Conservation (phyloP, 2,329 filamentous ascomycete genomes). For the Penicillium capsulatum region DNA sequence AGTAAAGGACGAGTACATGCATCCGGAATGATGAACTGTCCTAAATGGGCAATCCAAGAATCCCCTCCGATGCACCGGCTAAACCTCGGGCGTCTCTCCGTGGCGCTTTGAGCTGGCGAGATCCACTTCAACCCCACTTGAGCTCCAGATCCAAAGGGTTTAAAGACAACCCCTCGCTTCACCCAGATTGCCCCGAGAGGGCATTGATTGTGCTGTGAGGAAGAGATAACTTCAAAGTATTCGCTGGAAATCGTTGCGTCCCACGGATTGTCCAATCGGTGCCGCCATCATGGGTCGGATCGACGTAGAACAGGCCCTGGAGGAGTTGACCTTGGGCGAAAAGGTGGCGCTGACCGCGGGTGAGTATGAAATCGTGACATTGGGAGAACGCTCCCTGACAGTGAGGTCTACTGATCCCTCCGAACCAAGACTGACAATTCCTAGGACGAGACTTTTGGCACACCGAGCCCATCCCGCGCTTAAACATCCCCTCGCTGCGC, state of each 20-base stretch:
- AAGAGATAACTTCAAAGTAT: too few relatives aligned
- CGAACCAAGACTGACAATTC: not conserved
- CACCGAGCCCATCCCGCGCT: conserved; percentile 59
- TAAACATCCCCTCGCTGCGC: conserved; percentile 62
- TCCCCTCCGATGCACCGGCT: conserved; percentile 13
- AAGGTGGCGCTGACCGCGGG: conserved; percentile 48
- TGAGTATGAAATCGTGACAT: too few relatives aligned
- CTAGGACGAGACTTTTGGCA: conserved; percentile 61
- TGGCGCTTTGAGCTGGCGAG: conserved; percentile 7
- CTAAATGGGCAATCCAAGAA: too few relatives aligned
- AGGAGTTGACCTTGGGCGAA: conserved; percentile 53
- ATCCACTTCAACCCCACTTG: conserved; percentile 4
- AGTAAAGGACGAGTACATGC: too few relatives aligned
- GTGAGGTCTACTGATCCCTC: too few relatives aligned
- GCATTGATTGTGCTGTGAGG: too few relatives aligned
- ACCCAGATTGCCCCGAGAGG: too few relatives aligned
- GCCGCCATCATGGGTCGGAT: conserved; percentile 29
- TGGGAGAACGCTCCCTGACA: too few relatives aligned
- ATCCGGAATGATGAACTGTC: too few relatives aligned
- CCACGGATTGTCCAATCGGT: not conserved
- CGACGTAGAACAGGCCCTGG: conserved; percentile 49
- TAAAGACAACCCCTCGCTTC: too few relatives aligned
- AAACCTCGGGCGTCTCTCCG: conserved; percentile 30
- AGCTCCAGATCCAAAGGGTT: too few relatives aligned
- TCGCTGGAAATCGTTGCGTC: too few relatives aligned